Conservation (phyloP, 1,284 basidiomycete species). For the Pseudozyma sp. region DNA sequence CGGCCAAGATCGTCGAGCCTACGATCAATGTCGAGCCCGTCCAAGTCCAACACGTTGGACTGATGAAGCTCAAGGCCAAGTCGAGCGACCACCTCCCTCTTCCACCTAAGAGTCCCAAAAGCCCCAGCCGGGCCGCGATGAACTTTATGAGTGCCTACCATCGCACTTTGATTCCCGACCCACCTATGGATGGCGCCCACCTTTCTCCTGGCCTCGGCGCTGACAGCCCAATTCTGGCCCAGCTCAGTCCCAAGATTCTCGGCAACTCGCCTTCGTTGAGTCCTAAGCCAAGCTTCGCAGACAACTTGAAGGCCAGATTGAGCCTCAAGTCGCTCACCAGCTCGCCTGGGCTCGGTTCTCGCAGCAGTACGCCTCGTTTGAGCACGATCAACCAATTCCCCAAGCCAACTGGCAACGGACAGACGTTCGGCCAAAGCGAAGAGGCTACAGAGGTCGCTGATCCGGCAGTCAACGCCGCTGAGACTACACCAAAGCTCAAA, state of each 20-base stretch:
- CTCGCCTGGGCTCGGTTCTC: conserved; percentile 34
- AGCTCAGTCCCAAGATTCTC: conserved; percentile 37
- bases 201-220: conserved; percentile 42
- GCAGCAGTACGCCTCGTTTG: conserved; percentile 32
- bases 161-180: conserved; percentile 43
- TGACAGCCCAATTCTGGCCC: conserved; percentile 41
- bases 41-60: conserved; percentile 24
- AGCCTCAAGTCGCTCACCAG: conserved; percentile 48
- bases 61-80: conserved; percentile 31
- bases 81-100: conserved; percentile 45
- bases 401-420: conserved; percentile 19
- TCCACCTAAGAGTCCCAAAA: not conserved
- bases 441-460: not conserved
- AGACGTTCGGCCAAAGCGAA: conserved; percentile 1
- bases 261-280: conserved; percentile 31
- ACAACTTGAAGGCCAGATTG: conserved; percentile 38
- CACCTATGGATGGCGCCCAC: conserved; percentile 27
- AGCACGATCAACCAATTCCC: conserved; percentile 37
- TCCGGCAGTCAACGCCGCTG: not conserved
- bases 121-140: conserved; percentile 19
- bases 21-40: conserved; percentile 28
- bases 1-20: conserved; percentile 8
- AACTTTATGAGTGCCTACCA: conserved; percentile 50
- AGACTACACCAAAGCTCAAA: conserved; percentile 29
- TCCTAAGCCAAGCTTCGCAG: conserved; percentile 37